Conservation (phyloP, 2,329 filamentous ascomycete genomes). For the Penicillium sp. region DNA sequence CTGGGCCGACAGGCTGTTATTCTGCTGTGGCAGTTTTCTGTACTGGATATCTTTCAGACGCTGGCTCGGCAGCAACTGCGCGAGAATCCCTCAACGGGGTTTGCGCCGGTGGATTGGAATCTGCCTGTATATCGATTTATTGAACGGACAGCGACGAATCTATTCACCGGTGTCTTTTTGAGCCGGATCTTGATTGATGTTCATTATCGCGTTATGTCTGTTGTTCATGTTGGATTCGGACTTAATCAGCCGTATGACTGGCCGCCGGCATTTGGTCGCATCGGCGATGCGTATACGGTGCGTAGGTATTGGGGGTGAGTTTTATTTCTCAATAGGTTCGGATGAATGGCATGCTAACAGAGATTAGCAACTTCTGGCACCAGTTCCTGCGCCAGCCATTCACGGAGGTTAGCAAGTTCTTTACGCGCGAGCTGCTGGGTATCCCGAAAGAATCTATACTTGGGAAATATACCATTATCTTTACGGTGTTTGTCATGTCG, state of each 20-base stretch:
- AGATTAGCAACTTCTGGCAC: slow-evolving; percentile 32
- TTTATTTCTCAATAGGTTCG: too few relatives aligned
- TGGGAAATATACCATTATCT: slow-evolving; percentile 26
- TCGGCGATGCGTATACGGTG: slow-evolving; percentile 23
- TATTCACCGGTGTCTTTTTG: slow-evolving; percentile 14
- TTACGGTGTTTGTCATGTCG: slow-evolving; percentile 28
- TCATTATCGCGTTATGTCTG: slow-evolving; percentile 16
- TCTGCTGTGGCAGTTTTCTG: slow-evolving; percentile 19
- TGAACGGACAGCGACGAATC: slow-evolving; percentile 6
- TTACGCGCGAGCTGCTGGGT: slow-evolving; percentile 17
- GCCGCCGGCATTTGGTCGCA: slow-evolving; percentile 23
- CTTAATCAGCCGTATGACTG: slow-evolving; percentile 16
- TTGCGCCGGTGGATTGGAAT: slow-evolving; percentile 4
- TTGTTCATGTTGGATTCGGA: slow-evolving; percentile 16
- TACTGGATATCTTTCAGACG: slow-evolving; percentile 8
- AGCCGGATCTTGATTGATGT: slow-evolving; percentile 17
- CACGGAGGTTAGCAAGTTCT: slow-evolving; percentile 15
- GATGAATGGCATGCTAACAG: too few relatives aligned
- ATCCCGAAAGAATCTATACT: slow-evolving; percentile 17
- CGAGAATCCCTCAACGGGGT: background rate
- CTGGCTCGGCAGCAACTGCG: background rate
- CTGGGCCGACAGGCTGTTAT: slow-evolving; percentile 19
- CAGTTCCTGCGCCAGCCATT: slow-evolving; percentile 25
- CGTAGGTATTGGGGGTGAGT: slow-evolving; percentile 29
- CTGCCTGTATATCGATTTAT: slow-evolving; percentile 11